Conservation (phyloP, 2,329 filamentous ascomycete genomes). For the Hypoxylon sp. region DNA sequence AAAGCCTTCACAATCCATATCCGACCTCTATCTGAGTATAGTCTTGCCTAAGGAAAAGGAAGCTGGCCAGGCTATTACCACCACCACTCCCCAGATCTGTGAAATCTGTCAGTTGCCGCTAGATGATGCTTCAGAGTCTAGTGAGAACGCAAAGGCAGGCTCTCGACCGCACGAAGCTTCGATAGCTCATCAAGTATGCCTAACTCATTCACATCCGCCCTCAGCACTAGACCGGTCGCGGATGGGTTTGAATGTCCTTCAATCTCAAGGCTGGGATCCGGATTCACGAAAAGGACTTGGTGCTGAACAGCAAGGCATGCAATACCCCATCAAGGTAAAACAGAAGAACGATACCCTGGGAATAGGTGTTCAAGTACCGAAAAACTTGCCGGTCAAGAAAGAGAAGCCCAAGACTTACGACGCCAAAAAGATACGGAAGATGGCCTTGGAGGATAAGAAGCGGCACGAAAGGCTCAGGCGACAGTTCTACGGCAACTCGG, state of each 20-base stretch:
- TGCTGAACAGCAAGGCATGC: conserved; percentile 77
- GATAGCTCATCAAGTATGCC: conserved; percentile 79
- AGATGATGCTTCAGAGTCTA: conserved; percentile 39
- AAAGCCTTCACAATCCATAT: conserved; percentile 57
- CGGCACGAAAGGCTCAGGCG: conserved; percentile 75
- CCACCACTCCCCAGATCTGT: conserved; percentile 59
- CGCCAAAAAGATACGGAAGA: conserved; percentile 77
- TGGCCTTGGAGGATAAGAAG: conserved; percentile 73
- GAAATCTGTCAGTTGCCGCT: conserved; percentile 74
- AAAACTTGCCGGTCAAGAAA: conserved; percentile 60
- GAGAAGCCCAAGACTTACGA: conserved; percentile 68
- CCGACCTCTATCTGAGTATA: conserved; percentile 76
- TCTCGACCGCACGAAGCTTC: conserved; percentile 68
- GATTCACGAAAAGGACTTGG: conserved; percentile 82
- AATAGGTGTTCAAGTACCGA: conserved; percentile 70
- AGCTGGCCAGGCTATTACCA: conserved; percentile 27
- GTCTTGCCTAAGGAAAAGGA: conserved; percentile 69
- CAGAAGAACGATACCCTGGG: conserved; percentile 83
- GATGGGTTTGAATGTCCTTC: conserved; percentile 77
- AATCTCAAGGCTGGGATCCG: conserved; percentile 80
- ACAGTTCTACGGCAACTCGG: conserved; percentile 81
- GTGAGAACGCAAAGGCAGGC: conserved; percentile 18
- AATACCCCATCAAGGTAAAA: conserved; percentile 80
- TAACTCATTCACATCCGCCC: conserved; percentile 79
- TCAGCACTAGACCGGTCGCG: conserved; percentile 78